Evolutionary conservation across 495 filamentous ascomycete genomes (phyloP).

Genomic region (Hypomontagnella monticulosa): DNA sequence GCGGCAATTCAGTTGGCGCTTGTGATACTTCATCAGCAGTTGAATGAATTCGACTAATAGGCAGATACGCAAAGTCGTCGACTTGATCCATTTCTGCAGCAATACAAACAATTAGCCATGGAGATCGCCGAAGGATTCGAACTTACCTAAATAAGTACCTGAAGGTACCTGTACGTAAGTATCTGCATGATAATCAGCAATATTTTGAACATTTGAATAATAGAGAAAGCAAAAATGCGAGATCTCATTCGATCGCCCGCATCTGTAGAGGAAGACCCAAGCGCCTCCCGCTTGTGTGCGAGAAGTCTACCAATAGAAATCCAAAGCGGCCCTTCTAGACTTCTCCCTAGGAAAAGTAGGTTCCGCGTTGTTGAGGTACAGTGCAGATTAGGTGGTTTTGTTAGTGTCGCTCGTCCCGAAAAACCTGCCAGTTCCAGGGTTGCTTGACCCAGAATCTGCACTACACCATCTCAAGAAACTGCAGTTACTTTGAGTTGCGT

Average conservation of each 20-base stretch:
- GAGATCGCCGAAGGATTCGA: slow-evolving; percentile 15
- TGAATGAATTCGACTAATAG: too few relatives aligned
- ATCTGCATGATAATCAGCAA: not conserved
- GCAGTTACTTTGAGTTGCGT: slow-evolving; percentile 20
- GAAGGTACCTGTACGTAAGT: not conserved
- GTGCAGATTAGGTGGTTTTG: slow-evolving; percentile 2
- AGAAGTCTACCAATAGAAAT: slow-evolving; percentile 21
- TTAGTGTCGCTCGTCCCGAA: slow-evolving; percentile 21
- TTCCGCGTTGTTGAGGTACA: slow-evolving; percentile 20
- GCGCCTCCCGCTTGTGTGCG: slow-evolving; percentile 16
- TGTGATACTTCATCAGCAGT: not conserved
- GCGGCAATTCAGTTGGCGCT: not conserved
- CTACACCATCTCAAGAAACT: slow-evolving; percentile 6
- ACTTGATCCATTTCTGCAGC: not conserved
- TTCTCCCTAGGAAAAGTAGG: slow-evolving; percentile 31
- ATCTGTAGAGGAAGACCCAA: slow-evolving; percentile 16
- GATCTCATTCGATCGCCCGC: slow-evolving; percentile 39
- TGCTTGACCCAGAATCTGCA: slow-evolving; percentile 1
- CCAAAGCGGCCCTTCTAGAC: slow-evolving; percentile 29
- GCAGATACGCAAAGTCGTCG: too few relatives aligned
- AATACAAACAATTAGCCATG: not conserved
- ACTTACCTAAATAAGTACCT: slow-evolving; percentile 7
- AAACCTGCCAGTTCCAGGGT: slow-evolving; percentile 7
- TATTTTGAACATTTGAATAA: not conserved
- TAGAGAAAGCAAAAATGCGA: slow-evolving; percentile 2